These are phyloP conservation scores for Lipomyces chichibuensis DNA, from an alignment of 805 yeast species.

Conservation along the genomic window DNA sequence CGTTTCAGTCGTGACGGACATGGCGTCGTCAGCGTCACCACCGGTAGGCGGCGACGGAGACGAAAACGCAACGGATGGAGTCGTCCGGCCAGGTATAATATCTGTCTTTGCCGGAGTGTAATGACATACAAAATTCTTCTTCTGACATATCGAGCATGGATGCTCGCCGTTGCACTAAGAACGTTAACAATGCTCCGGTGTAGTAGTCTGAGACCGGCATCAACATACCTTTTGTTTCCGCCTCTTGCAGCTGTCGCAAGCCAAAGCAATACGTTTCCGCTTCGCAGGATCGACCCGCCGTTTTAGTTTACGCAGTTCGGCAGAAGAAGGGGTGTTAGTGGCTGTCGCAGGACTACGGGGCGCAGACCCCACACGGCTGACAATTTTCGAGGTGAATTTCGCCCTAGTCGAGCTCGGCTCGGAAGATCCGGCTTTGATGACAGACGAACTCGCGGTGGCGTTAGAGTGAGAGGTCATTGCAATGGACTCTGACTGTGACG, in stretches of 20 bases:
- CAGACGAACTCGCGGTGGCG: neutral
- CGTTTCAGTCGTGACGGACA: constrained; percentile 9
- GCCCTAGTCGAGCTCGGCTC: neutral
- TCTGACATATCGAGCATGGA: constrained; percentile 47
- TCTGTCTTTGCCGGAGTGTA: constrained; percentile 30
- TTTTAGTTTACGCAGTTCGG: constrained; percentile 34
- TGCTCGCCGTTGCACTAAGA: constrained; percentile 43
- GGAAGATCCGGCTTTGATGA: neutral
- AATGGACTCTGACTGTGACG: neutral
- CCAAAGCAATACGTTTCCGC: constrained; percentile 52
- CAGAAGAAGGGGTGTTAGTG: constrained; percentile 18
- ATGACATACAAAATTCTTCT: constrained; percentile 43
- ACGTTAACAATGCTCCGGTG: neutral
- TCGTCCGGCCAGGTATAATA: constrained; percentile 18
- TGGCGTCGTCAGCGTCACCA: constrained; percentile 6
- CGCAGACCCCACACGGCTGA: neutral
- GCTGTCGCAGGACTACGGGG: neutral
- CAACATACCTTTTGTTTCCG: constrained; percentile 44
- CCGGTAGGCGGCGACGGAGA: constrained; percentile 21
- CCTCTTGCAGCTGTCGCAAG: constrained; percentile 54
- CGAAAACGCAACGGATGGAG: constrained; percentile 18
- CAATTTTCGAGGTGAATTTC: neutral
- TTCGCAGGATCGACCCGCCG: constrained; percentile 37
- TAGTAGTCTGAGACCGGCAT: neutral
- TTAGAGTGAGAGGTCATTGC: neutral